Conservation (phyloP, 805 yeast genomes). For the Sugiyamaella marilandica region DNA sequence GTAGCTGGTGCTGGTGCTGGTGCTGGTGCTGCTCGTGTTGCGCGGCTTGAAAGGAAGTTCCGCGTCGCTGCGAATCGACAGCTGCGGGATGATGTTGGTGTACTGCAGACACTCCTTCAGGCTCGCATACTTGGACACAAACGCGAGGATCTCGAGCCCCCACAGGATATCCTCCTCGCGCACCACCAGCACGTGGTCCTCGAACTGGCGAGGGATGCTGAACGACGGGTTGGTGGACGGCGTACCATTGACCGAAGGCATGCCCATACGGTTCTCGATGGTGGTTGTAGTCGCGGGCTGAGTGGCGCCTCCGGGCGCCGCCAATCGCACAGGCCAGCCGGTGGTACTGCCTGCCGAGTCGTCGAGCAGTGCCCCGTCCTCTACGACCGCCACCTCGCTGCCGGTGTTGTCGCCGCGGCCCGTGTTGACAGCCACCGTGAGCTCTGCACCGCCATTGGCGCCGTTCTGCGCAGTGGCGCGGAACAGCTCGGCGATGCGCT, state of each 20-base stretch:
- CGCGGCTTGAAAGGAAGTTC: not conserved
- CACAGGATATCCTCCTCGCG: constrained; percentile 90
- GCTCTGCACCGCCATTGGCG: not conserved
- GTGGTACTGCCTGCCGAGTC: not conserved
- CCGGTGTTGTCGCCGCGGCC: not conserved
- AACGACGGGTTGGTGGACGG: constrained; percentile 3
- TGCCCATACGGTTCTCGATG: not conserved
- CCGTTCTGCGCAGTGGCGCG: not conserved
- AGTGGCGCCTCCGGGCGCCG: not conserved
- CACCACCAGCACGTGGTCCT: constrained; percentile 75
- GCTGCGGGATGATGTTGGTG: constrained; percentile 67
- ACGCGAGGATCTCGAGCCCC: constrained; percentile 88
- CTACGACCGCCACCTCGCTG: not conserved
- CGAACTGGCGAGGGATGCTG: constrained; percentile 46
- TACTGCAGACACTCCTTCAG: constrained; percentile 69
- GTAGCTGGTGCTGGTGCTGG: not conserved
- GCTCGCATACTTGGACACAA: constrained; percentile 84
- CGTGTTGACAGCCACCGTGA: not conserved
- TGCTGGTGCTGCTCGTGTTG: not conserved
- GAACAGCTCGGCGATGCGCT: not conserved
- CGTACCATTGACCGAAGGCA: not conserved
- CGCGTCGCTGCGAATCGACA: constrained; percentile 42
- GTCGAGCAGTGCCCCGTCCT: not conserved
- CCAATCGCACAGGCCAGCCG: constrained; percentile 1
- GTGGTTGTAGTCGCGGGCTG: constrained; percentile 1